Base-by-base conservation (phyloP, 768 basidiomycete species). In the Pleurotus tuber-regium region DNA sequence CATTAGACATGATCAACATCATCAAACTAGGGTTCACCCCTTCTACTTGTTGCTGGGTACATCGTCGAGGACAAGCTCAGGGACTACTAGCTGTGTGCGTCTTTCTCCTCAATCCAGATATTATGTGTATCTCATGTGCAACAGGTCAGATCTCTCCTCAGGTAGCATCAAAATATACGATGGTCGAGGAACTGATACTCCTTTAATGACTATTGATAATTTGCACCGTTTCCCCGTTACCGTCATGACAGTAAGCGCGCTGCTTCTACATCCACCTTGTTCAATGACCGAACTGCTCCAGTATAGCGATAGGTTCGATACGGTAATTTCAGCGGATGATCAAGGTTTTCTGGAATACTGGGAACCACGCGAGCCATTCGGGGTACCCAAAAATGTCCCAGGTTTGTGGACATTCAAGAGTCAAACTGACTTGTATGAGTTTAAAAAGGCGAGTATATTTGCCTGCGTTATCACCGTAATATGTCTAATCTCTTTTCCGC, bases 1-100 rank as follows among this genome's bases (percentile, higher is more conserved):
- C n/a, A n/a, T 35, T 59, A 98, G 96, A 99, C 66, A 98, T 98
- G 96, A 98, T 98, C 62, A 98, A 97, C 66, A 97, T 98, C 68
- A 81, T 99, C 55, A 91, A 92, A 63, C 76, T 99, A 43, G 87
- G 82, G 1, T 98, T 83, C 63, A 79, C 75, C 16, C 97, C 97
- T 8, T 86, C 86, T 56, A 77, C 92, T 9, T 96, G 92, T 62
- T 95, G 92, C 64, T 99, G 96, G 96, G 88, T 98, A 4, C 97
- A 99, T 67, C 77, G 75, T 53, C 81, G 88, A 18, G 93, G 92
- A 41, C 86, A 95, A 60, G 92, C 89, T 0, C 88, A 92, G 63
- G 86, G 87, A 14, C 65, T 99, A 10, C 74, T 99, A 10, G 97
- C 97, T 40, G 78, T 99, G 87, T 94, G 66, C 56, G 85, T 63